Base-by-base conservation (phyloP, 129 eudicot species). In the Flaveria trinervia region DNA sequence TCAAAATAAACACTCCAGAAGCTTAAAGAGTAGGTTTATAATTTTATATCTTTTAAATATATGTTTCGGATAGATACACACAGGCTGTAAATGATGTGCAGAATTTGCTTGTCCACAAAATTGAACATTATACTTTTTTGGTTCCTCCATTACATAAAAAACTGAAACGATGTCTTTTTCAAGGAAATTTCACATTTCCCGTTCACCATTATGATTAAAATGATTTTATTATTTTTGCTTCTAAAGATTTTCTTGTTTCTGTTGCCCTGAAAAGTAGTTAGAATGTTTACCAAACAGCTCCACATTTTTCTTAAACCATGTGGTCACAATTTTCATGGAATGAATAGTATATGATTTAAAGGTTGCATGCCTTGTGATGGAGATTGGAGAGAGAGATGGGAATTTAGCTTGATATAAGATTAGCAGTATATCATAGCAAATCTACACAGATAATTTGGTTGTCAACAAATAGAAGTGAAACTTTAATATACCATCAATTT, bases 401-500 rank as follows among this genome's bases (percentile, higher is more conserved):
- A 1, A 76, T 36, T 76, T 76, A 65, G 51, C 54, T 30, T 33
- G 54, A 33, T 33, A 26, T 36, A 75, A 25, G 71, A 74, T 64
- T 50, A 43, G 9, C 41, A 49, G 30, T 26, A 13, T 39, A 77
- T 69, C 70, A 44, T 9, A 48, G 65, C 49, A 75, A 30, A 49
- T 18, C 20, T 39, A 74, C 52, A 51, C 74, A 46, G 46, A 26
- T 69, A 59, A 17, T 44, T 25, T 56, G 73, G 72, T 26, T 0
- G 54, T 45, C 46, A 65, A 50, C 9, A 16, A 7, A 23, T 59
- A 23, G 64, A 26, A 36, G 59, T 78, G 68, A 30, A 62, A 28
- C 45, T 26, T 62, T 69, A 11, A 78, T 15, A 41, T 85, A 93
- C 98, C 98, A 82, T 93, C 97, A 76, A 93, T 87, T 88, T 93